These are phyloP conservation scores for Articulospora tetracladia DNA, from an alignment of 495 filamentous ascomycete genomes.

Conservation along the genomic window DNA sequence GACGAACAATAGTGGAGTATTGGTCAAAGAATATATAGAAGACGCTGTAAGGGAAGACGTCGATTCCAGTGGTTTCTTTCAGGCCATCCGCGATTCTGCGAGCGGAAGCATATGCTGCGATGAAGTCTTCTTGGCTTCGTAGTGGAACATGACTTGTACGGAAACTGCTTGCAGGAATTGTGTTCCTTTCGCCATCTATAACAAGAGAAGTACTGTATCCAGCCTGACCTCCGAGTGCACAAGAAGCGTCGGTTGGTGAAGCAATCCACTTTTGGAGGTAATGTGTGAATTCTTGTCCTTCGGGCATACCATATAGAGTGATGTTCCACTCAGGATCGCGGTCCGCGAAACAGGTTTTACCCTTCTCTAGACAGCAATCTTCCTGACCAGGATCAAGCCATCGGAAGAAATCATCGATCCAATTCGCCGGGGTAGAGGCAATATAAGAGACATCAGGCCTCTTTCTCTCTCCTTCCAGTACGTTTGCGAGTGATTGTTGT, in stretches of 20 bases:
- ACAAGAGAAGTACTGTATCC: conserved; percentile 84
- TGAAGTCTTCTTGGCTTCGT: conserved; percentile 87
- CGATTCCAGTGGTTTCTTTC: conserved; percentile 59
- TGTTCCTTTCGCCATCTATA: conserved; percentile 59
- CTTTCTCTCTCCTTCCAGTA: conserved; percentile 90
- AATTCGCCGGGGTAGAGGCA: conserved; percentile 86
- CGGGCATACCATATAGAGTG: conserved; percentile 84
- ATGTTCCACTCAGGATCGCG: conserved; percentile 82
- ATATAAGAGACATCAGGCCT: conserved; percentile 87
- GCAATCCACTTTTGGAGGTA: conserved; percentile 81
- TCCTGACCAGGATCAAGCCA: conserved; percentile 89
- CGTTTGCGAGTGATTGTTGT: conserved; percentile 75
- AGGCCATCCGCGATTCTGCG: conserved; percentile 81
- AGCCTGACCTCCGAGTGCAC: conserved; percentile 83
- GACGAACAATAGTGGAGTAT: conserved; percentile 76
- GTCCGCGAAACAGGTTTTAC: conserved; percentile 70
- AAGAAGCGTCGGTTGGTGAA: conserved; percentile 74
- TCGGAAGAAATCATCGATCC: conserved; percentile 94
- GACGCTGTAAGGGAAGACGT: conserved; percentile 91
- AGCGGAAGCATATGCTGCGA: conserved; percentile 81
- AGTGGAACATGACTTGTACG: conserved; percentile 83
- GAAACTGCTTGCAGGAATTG: conserved; percentile 82
- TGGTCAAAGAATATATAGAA: conserved; percentile 99
- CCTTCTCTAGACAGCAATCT: conserved; percentile 66
- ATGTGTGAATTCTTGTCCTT: conserved; percentile 81